Evolutionary conservation across 305 asterid species (phyloP), one percentile per base, ranked within the genome.

Genomic region (Solanum hybrid): DNA sequence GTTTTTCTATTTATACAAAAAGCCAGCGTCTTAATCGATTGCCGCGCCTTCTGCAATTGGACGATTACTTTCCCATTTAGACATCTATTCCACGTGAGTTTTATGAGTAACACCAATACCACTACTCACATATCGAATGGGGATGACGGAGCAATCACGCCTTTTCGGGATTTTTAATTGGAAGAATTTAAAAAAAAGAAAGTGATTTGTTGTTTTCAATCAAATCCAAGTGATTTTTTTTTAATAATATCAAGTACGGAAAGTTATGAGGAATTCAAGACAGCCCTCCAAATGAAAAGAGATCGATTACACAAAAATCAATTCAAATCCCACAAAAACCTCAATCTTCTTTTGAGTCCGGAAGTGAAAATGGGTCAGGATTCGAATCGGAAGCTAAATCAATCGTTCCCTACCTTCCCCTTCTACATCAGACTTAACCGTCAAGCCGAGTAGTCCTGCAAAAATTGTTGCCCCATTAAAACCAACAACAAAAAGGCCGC

Each of bases 391-490:
- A 76, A 6, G 82, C 92, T 17, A 93, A 90, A 33, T 90, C 93
- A 5, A 92, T 4, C 61, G 39, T 39, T 38, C 90, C 41, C 89
- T 91, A 37, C 90, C 93, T 20, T 94, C 94, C 3, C 94, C 91
- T 15, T 90, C 90, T 27, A 93, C 92, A 26, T 91, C 93, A 4
- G 92, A 89, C 78, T 94, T 91, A 93, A 93, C 88, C 41, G 12
- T 93, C 38, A 92, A 93, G 89, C 93, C 92, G n/a, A 88, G 87
- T 89, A 8, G 41, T 24, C 34, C 79, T 11, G 13, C 68, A 4
- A 88, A 87, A 90, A 13, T 88, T 34, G 39, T 87, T 34, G 26
- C 90, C 20, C 76, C 26, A 3, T 45, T 85, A 8, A 90, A 51
- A 51, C 3, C 68, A 51, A 0, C 61, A 45, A 17, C 68, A 5